phyloP scores from a whole-genome alignment of 2,329 filamentous ascomycete species.

The Ambrosiella xylebori region DNA sequence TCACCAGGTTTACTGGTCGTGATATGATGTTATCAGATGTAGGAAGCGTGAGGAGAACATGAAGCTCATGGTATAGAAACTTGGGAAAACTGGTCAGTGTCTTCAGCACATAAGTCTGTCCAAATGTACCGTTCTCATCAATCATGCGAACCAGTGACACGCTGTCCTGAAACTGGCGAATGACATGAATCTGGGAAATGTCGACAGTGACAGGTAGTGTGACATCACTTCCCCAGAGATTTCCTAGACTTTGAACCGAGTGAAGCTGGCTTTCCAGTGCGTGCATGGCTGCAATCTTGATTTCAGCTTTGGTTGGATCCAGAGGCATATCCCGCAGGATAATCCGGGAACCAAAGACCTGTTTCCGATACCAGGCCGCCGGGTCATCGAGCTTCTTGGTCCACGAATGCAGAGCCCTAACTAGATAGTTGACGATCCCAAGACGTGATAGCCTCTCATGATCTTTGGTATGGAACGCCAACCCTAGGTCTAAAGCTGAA shows the following conservation, averaged over 20 bases:
- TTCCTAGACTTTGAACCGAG: constrained; percentile 24
- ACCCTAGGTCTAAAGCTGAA: constrained; percentile 30
- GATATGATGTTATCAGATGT: constrained; percentile 30
- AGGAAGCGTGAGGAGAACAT: constrained; percentile 33
- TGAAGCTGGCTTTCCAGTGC: constrained; percentile 36
- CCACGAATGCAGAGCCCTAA: constrained; percentile 37
- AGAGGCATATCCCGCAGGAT: constrained; percentile 34
- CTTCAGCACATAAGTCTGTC: constrained; percentile 36
- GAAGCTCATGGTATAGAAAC: constrained; percentile 44
- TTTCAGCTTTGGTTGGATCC: constrained; percentile 27
- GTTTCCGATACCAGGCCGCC: constrained; percentile 23
- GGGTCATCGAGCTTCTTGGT: constrained; percentile 21
- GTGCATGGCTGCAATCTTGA: constrained; percentile 32
- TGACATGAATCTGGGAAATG: constrained; percentile 31
- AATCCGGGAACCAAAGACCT: constrained; percentile 41
- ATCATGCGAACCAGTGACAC: constrained; percentile 35
- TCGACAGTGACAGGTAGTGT: constrained; percentile 30
- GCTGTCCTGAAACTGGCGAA: constrained; percentile 40
- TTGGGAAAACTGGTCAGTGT: constrained; percentile 39
- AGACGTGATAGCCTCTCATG: constrained; percentile 28
- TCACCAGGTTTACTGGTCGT: constrained; percentile 35
- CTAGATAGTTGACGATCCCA: constrained; percentile 35
- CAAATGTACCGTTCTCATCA: constrained; percentile 7
- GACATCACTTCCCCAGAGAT: constrained; percentile 27
- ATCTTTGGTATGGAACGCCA: constrained; percentile 39